These are phyloP conservation scores for Xylariaceae sp. DNA, from an alignment of 2,329 filamentous ascomycete species.

Conservation along the genomic window DNA sequence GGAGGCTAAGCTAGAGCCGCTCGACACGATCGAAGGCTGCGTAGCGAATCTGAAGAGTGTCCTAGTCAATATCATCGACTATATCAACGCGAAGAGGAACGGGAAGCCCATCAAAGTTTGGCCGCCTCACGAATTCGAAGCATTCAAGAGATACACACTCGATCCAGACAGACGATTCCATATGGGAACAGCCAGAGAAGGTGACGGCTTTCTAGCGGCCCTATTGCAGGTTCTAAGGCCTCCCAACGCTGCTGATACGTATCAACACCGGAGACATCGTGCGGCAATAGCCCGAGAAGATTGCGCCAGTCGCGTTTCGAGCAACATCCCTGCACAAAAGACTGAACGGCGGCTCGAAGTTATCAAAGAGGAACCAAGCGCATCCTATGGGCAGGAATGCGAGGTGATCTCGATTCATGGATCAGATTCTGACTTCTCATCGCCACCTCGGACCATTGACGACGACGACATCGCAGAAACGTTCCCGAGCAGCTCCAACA, in stretches of 20 bases:
- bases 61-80: constrained; percentile 42
- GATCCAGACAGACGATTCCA: constrained; percentile 27
- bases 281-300: constrained; percentile 5
- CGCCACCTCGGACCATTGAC: constrained; percentile 8
- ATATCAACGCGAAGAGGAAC: constrained; percentile 33
- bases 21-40: constrained; percentile 29
- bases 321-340: background rate
- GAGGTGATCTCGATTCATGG: constrained; percentile 23
- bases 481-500: constrained; percentile 4
- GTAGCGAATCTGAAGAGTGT: constrained; percentile 29
- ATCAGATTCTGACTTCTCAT: constrained; percentile 17
- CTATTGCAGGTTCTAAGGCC: constrained; percentile 26
- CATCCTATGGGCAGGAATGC: background rate
- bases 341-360: background rate
- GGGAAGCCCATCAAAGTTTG: constrained; percentile 33
- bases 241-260: background rate
- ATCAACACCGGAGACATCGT: background rate
- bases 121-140: constrained; percentile 27
- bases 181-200: constrained; percentile 12
- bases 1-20: constrained; percentile 28
- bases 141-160: constrained; percentile 32
- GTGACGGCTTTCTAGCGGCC: constrained; percentile 31
- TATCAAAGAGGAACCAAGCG: constrained; percentile 10
- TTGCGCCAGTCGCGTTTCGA: background rate
- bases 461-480: background rate